phyloP scores from a whole-genome alignment of 108 stramenopile genomes.

The Nitzschia palea region DNA sequence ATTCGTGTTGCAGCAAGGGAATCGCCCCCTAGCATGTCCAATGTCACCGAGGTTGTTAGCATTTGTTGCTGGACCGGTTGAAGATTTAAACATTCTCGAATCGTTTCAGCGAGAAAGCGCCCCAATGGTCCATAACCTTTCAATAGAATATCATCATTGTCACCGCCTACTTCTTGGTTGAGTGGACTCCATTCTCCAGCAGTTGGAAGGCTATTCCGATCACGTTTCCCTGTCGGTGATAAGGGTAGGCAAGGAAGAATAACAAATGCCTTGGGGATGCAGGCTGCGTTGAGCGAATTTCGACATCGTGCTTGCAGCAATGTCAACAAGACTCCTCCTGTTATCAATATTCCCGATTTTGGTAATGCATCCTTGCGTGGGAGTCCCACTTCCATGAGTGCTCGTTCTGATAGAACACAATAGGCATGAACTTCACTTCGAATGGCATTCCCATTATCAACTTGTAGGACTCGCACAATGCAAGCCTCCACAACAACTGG shows the following conservation, averaged over 20 bases:
- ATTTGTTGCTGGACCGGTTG: conserved; percentile 57
- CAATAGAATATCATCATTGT: conserved; percentile 19
- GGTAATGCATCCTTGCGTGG: conserved; percentile 2
- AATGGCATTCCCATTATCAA: conserved; percentile 8
- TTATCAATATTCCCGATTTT: conserved; percentile 44
- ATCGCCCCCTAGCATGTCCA: conserved; percentile 83
- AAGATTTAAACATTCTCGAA: conserved; percentile 73
- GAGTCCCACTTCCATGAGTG: conserved; percentile 47
- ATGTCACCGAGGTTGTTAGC: conserved; percentile 56
- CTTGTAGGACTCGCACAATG: conserved; percentile 38
- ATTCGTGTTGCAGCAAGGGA: conserved; percentile 80
- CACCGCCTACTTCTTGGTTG: neutral
- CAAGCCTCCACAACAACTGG: conserved; percentile 29
- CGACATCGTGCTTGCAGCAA: conserved; percentile 52
- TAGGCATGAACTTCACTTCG: conserved; percentile 58
- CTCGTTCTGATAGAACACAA: conserved; percentile 51
- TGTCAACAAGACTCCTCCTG: conserved; percentile 52
- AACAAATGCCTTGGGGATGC: conserved; percentile 66
- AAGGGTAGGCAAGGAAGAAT: conserved; percentile 64
- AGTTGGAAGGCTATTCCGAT: conserved; percentile 45
- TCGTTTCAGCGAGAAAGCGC: conserved; percentile 44
- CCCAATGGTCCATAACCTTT: conserved; percentile 54
- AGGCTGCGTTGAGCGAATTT: conserved; percentile 49
- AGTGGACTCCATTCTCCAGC: conserved; percentile 16
- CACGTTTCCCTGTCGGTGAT: conserved; percentile 80